Conservation (phyloP, 2,329 filamentous ascomycete genomes). For the Penicillium expansum region DNA sequence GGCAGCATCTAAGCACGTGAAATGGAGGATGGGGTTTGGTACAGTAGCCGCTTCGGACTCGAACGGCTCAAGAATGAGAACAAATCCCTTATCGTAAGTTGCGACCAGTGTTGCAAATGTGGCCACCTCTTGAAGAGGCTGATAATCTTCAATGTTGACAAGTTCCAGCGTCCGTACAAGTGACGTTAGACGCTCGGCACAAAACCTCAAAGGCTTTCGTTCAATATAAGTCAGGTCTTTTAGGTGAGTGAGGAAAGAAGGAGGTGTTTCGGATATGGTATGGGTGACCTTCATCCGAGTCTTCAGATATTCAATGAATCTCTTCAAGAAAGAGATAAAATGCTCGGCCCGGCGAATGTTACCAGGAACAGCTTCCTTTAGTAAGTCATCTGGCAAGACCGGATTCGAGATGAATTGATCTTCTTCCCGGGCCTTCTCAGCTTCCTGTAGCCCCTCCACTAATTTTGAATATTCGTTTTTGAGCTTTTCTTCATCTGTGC, state of each 20-base stretch:
- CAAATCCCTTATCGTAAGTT: slow-evolving; percentile 94
- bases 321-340: slow-evolving; percentile 89
- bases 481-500: slow-evolving; percentile 89
- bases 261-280: slow-evolving; percentile 94
- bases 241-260: slow-evolving; percentile 87
- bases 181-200: slow-evolving; percentile 89
- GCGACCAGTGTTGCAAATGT: slow-evolving; percentile 95
- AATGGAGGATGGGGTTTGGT: slow-evolving; percentile 93
- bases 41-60: slow-evolving; percentile 95
- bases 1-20: slow-evolving; percentile 92
- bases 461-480: slow-evolving; percentile 95
- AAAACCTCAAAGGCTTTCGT: slow-evolving; percentile 88
- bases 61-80: slow-evolving; percentile 94
- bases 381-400: slow-evolving; percentile 83
- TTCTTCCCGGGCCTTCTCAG: slow-evolving; percentile 85
- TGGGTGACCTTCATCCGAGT: slow-evolving; percentile 98
- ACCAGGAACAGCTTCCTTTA: slow-evolving; percentile 93
- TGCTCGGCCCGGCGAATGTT: slow-evolving; percentile 96
- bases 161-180: slow-evolving; percentile 92
- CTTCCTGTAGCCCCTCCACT: slow-evolving; percentile 83
- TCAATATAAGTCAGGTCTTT: slow-evolving; percentile 98
- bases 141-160: slow-evolving; percentile 97
- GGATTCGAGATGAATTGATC: slow-evolving; percentile 98
- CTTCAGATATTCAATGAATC: slow-evolving; percentile 97
- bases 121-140: slow-evolving; percentile 93